Conservation (phyloP, 441 rosid genomes). For the Daphne laureola region DNA sequence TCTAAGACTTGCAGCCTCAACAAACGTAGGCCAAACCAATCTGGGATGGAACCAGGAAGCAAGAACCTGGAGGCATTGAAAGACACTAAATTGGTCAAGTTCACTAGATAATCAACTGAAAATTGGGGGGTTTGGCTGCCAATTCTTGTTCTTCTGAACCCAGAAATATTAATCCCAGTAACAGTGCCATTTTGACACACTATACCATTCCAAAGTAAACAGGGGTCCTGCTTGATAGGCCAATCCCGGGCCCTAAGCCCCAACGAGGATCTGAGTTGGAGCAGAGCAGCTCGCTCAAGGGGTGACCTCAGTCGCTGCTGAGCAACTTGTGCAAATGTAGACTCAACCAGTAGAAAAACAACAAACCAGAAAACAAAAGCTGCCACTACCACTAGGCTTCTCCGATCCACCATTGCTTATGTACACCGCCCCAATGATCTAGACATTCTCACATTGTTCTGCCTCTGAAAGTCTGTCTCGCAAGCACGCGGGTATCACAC, state of each 20-base stretch:
- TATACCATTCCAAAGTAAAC: slow-evolving; percentile 69
- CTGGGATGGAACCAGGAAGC: slow-evolving; percentile 79
- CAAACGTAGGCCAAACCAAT: slow-evolving; percentile 60
- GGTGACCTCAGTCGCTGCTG: slow-evolving; percentile 30
- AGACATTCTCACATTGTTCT: slow-evolving; percentile 24
- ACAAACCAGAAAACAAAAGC: slow-evolving; percentile 31
- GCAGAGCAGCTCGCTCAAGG: slow-evolving; percentile 49
- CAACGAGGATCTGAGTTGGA: slow-evolving; percentile 75
- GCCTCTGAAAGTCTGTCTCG: neutral
- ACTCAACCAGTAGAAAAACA: slow-evolving; percentile 34
- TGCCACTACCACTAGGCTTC: slow-evolving; percentile 22
- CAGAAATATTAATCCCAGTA: slow-evolving; percentile 61
- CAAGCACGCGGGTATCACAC: neutral
- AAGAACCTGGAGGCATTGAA: slow-evolving; percentile 79
- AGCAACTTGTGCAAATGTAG: slow-evolving; percentile 39
- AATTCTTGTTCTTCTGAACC: slow-evolving; percentile 66
- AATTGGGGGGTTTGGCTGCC: slow-evolving; percentile 68
- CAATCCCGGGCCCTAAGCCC: slow-evolving; percentile 79
- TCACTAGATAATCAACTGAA: slow-evolving; percentile 55
- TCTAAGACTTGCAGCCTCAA: slow-evolving; percentile 56
- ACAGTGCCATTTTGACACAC: slow-evolving; percentile 56
- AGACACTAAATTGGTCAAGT: slow-evolving; percentile 49
- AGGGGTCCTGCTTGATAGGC: slow-evolving; percentile 81
- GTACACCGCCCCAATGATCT: slow-evolving; percentile 19
- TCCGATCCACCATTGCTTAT: slow-evolving; percentile 61